phyloP scores from a whole-genome alignment of 306 rosid species.

The Trichosanthes cucumerina region DNA sequence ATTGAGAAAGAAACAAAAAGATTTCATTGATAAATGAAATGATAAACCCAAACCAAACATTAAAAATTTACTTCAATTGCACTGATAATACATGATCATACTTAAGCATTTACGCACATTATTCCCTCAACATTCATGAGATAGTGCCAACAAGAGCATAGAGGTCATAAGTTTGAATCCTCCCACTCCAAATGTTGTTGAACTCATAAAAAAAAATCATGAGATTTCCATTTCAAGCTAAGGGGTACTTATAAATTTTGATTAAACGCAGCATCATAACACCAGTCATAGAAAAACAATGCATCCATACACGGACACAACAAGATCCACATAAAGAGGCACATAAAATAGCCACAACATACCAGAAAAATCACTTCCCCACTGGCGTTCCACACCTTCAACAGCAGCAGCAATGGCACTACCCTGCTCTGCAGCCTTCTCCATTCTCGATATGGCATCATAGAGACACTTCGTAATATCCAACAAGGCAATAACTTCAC shows the following conservation, averaged over 20 bases:
- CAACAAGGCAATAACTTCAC: conserved; percentile 86
- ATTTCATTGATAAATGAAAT: too few relatives aligned
- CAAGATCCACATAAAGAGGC: conserved; percentile 11
- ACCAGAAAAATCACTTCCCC: conserved; percentile 63
- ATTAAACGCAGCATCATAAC: neutral
- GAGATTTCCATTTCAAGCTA: neutral
- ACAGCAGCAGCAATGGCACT: conserved; percentile 90
- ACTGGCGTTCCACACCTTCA: conserved; percentile 79
- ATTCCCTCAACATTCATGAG: neutral
- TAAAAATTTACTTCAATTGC: neutral
- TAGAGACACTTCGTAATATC: conserved; percentile 91
- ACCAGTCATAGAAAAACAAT: neutral
- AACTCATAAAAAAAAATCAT: too few relatives aligned
- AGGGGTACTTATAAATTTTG: neutral
- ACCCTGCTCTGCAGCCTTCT: conserved; percentile 90
- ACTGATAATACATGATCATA: neutral
- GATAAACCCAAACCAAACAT: too few relatives aligned
- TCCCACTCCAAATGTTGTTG: too few relatives aligned
- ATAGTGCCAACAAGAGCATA: too few relatives aligned
- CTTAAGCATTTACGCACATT: neutral
- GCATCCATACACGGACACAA: neutral
- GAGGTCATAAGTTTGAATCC: too few relatives aligned
- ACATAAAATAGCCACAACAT: conserved; percentile 18
- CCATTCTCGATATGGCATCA: conserved; percentile 90
- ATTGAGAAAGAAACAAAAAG: too few relatives aligned